Base-by-base conservation (phyloP, 345 rosid genomes). In the Ricinus communis region DNA sequence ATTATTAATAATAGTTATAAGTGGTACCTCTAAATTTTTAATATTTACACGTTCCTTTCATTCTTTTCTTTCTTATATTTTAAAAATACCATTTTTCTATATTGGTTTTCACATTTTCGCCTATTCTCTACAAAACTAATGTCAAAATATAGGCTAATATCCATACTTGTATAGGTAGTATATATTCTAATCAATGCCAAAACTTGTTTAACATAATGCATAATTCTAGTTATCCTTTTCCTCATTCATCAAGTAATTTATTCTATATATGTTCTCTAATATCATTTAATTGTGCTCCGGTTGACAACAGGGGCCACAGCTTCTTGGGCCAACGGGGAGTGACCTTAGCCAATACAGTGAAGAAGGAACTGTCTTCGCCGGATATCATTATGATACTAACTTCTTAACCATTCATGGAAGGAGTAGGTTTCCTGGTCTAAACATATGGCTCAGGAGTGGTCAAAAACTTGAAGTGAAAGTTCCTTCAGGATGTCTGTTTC, bases 291-390 rank as follows among this genome's bases (percentile, higher is more conserved):
- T 21, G 45, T 28, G 8, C 72, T n/a, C 56, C 25, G 28, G 55
- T 70, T 49, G 25, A 13, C 9, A 33, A 74, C 80, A 92, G 97
- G 97, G 99, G 73, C 97, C 97, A 25, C 95, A 90, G 82, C 97
- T 94, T 75, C 97, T 92, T 75, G 98, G 91, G 71, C 98, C 98
- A 22, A 94, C 97, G 27, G 98, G 98, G 57, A 90, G 97, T 82
- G 91, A 94, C 81, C 96, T 94, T 50, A 53, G 79, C 65, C 73
- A 78, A 55, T 77, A 90, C 75, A 84, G 85, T 31, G 74, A 93
- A 84, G 90, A 88, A 68, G 96, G 96, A 33, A 91, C 84, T 4
- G 89, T 94, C 56, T 90, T 94, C 83, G 98, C 97, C 14, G 97
- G 98, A 61, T 94, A 94, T 76, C 98, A 94, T 82, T 93, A 93